Evolutionary conservation across 2,329 filamentous ascomycete genomes (phyloP).

Genomic region (Colletotrichum cordylinicola): DNA sequence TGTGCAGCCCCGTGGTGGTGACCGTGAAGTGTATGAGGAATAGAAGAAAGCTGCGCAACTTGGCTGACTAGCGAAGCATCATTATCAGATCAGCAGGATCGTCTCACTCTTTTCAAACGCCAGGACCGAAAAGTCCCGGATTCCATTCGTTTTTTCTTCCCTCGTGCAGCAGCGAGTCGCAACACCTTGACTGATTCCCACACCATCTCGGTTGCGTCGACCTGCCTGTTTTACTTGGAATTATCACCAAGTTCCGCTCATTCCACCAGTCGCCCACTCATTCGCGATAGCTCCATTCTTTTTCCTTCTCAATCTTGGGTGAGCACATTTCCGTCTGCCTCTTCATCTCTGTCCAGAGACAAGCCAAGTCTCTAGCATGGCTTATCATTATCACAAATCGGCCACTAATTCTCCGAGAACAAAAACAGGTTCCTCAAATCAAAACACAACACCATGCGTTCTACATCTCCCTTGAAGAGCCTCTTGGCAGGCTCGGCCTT

Average conservation of each 20-base stretch:
- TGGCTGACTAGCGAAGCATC: background rate
- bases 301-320: background rate
- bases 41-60: background rate
- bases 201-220: background rate
- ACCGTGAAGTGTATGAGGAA: background rate
- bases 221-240: background rate
- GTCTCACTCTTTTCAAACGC: background rate
- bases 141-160: background rate
- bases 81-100: background rate
- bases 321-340: background rate
- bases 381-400: background rate
- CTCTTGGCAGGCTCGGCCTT: slow-evolving; percentile 10
- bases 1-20: background rate
- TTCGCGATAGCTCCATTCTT: background rate
- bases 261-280: background rate
- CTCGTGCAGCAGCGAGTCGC: background rate
- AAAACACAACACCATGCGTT: background rate
- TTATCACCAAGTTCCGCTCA: background rate
- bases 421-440: background rate
- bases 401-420: background rate
- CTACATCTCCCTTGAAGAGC: background rate
- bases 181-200: background rate
- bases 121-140: background rate
- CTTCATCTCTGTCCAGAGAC: background rate
- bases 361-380: background rate